These are phyloP conservation scores for Colletotrichum sp. DNA, from an alignment of 2,329 filamentous ascomycete species.

Conservation along the genomic window DNA sequence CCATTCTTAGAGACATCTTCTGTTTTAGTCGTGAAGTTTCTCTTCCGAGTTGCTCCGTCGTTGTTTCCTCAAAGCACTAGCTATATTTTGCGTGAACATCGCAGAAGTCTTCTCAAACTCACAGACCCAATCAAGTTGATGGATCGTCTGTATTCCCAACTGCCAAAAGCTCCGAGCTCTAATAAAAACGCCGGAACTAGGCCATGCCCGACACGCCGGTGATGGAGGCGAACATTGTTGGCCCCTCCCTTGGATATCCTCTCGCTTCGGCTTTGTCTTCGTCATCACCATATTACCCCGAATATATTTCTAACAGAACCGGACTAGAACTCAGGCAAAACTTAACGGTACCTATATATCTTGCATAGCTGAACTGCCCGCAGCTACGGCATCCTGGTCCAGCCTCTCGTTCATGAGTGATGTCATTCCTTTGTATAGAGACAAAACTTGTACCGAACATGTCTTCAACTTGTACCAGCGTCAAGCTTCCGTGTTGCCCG, in stretches of 20 bases:
- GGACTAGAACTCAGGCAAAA: neutral
- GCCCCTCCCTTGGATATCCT: neutral
- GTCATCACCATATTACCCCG: fast-evolving
- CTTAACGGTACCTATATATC: neutral
- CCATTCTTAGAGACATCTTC: neutral
- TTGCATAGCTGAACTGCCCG: neutral
- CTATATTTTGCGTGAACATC: neutral
- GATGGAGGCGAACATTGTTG: fast-evolving
- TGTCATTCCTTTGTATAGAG: neutral
- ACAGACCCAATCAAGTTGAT: neutral
- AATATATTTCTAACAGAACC: neutral
- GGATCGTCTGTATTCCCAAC: neutral
- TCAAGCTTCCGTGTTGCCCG: neutral
- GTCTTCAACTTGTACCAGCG: neutral
- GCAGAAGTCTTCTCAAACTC: fast-evolving
- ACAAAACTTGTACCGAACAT: neutral
- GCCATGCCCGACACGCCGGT: neutral
- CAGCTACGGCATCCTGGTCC: neutral
- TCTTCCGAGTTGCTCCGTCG: neutral
- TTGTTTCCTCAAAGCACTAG: neutral
- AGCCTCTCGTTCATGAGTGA: too few relatives aligned
- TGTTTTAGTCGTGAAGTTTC: neutral
- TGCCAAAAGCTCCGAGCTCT: neutral
- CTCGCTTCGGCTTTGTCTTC: fast-evolving
- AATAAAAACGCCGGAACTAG: neutral